A percentile compares a stretch with the other conserved stretches of the same genome.
Conservation (phyloP, 2,329 filamentous ascomycete genomes). For the Fusarium udum region DNA sequence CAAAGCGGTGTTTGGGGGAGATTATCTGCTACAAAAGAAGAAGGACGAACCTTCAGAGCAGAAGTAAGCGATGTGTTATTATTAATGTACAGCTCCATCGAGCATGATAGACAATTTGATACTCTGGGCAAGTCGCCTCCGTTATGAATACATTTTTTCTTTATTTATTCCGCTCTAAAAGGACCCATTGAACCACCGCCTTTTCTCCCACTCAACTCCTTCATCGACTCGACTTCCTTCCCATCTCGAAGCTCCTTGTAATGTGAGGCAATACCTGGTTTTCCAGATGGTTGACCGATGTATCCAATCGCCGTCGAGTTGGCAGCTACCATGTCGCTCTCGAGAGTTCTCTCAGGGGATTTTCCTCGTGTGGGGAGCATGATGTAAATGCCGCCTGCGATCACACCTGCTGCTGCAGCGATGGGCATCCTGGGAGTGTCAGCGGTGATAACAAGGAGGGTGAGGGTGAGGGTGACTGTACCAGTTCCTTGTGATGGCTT, state of each 20-base stretch:
- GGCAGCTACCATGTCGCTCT: slow-evolving; percentile 21
- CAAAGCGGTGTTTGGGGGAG: slow-evolving; percentile 55
- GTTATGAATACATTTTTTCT: neutral
- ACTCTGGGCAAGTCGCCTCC: slow-evolving; percentile 16
- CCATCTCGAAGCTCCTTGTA: slow-evolving; percentile 29
- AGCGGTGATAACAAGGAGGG: neutral
- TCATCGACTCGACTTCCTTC: slow-evolving; percentile 39
- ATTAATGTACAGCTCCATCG: slow-evolving; percentile 8
- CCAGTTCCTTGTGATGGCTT: slow-evolving; percentile 47
- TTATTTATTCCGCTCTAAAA: slow-evolving; percentile 45
- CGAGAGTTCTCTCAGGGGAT: slow-evolving; percentile 14
- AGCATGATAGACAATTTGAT: slow-evolving; percentile 29
- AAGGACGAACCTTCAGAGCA: slow-evolving; percentile 2
- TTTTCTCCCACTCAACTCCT: slow-evolving; percentile 46
- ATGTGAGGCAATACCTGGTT: slow-evolving; percentile 14
- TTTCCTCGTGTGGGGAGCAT: slow-evolving; percentile 34
- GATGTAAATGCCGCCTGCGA: slow-evolving; percentile 43
- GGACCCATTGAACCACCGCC: slow-evolving; percentile 40
- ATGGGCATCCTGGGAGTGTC: slow-evolving; percentile 39
- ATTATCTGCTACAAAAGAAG: slow-evolving; percentile 56
- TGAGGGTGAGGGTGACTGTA: neutral
- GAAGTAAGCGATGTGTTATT: slow-evolving; percentile 6
- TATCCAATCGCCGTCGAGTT: slow-evolving; percentile 23
- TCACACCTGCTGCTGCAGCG: slow-evolving; percentile 41
- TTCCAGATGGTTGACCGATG: slow-evolving; percentile 12